Evolutionary conservation across 2,329 filamentous ascomycete species (phyloP).

Genomic region (Fusarium musae): DNA sequence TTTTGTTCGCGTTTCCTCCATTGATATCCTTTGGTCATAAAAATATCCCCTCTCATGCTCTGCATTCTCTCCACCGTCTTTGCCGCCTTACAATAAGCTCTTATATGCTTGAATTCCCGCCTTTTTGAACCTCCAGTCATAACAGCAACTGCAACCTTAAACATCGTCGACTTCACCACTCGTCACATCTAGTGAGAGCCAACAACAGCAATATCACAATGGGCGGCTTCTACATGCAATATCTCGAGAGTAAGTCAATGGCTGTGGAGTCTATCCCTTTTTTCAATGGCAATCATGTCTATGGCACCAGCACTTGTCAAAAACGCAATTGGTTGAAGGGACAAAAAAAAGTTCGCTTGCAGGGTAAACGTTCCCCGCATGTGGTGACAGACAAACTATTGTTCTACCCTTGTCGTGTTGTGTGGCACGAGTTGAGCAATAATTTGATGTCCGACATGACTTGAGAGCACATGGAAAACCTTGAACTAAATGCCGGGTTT

Average conservation of each 20-base stretch:
- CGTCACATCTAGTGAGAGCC: conserved; percentile 40
- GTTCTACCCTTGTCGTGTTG: conserved; percentile 12
- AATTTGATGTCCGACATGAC: not conserved
- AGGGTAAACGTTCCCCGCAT: conserved; percentile 27
- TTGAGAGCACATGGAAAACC: conserved; percentile 3
- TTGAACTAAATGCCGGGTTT: not conserved
- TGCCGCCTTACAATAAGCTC: conserved; percentile 27
- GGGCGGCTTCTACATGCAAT: conserved; percentile 77
- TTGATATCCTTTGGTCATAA: conserved; percentile 21
- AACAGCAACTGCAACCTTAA: conserved; percentile 21
- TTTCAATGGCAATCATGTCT: conserved; percentile 31
- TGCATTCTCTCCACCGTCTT: conserved; percentile 13
- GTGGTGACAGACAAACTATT: conserved; percentile 15
- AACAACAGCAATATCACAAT: conserved; percentile 55
- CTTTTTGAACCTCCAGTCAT: conserved; percentile 27
- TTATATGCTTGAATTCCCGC: conserved; percentile 36
- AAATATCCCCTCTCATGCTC: conserved; percentile 16
- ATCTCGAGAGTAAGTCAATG: conserved; percentile 75
- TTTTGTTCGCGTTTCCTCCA: conserved; percentile 26
- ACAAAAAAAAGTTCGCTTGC: conserved; percentile 1
- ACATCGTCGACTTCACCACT: conserved; percentile 17
- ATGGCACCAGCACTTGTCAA: conserved; percentile 29
- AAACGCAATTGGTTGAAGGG: conserved; percentile 1
- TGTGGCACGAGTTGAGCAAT: not conserved
- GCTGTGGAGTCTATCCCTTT: conserved; percentile 21